Evolutionary conservation across 2,329 filamentous ascomycete species (phyloP).

Genomic region (Teratosphaeria nubilosa): DNA sequence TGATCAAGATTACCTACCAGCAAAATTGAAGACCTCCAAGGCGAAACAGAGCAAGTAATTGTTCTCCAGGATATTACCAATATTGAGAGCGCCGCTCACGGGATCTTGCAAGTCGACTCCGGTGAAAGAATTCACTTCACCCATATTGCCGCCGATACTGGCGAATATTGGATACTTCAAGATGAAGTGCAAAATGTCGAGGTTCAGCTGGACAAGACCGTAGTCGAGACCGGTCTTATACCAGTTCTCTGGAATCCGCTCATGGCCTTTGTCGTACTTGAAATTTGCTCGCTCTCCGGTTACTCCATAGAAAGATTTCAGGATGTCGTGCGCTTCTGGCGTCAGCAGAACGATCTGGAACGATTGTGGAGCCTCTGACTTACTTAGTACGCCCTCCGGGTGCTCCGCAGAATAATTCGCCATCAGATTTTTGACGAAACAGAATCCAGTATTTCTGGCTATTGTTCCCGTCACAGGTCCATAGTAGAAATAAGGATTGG

Average conservation of each 20-base stretch:
- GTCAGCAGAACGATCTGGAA: background rate
- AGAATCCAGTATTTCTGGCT: constrained; percentile 11
- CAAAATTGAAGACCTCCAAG: constrained; percentile 23
- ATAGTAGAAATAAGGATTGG: constrained; percentile 18
- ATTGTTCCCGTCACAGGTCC: constrained; percentile 16
- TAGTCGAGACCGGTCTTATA: constrained; percentile 7
- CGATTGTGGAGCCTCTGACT: constrained; percentile 7
- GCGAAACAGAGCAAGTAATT: constrained; percentile 30
- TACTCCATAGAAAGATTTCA: constrained; percentile 27
- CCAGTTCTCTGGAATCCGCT: constrained; percentile 21
- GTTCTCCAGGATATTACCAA: constrained; percentile 13
- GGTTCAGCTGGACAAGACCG: constrained; percentile 15
- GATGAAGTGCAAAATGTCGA: constrained; percentile 19
- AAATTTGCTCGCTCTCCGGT: constrained; percentile 10
- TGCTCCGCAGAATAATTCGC: constrained; percentile 22
- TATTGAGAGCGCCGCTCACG: constrained; percentile 19
- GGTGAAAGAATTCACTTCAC: constrained; percentile 14
- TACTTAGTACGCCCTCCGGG: constrained; percentile 21
- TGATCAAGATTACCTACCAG: background rate
- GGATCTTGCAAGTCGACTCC: constrained; percentile 15
- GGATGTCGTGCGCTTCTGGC: constrained; percentile 10
- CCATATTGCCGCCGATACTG: constrained; percentile 24
- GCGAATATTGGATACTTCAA: constrained; percentile 10
- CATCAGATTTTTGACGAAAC: constrained; percentile 9
- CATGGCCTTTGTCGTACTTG: constrained; percentile 7